Evolutionary conservation across 805 yeast genomes (phyloP), one percentile per base, ranked within the genome.

Genomic region (Candida tallmaniae): DNA sequence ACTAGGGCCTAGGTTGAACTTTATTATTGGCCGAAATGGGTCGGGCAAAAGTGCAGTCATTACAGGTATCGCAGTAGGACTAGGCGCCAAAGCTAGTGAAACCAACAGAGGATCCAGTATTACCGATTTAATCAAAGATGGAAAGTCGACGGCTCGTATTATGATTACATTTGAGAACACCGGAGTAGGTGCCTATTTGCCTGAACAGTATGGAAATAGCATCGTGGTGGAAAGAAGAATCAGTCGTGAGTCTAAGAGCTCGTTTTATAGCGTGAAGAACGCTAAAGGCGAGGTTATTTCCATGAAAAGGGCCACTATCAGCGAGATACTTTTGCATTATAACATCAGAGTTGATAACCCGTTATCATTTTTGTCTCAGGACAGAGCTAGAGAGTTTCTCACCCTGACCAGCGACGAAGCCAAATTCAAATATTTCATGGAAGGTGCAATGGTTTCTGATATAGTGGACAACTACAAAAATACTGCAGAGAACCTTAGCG

Each of bases 291-390:
- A 63, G 33, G 23, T 32, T 4, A 58, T 84, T 0, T 75, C 88
- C 2, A 67, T 63, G 11, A 83, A 80, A 48, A 81, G 78, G 39
- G 65, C 69, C 20, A 83, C 79, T 10, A 58, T 93, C 20, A 86
- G 78, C 44, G 73, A 72, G 4, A 80, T 93, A 3, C 59, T 88
- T 30, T 78, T 75, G 44, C 74, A 71, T 42, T 87, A 81, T 51
- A 78, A 82, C 29, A 80, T 90, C 27, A 80, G 85, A 5, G 81
- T 93, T 17, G 89, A 80, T 47, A 93, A 93, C 47, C 96, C 97
- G 5, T 76, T 93, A 74, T 84, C 95, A 2, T 84, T 93, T 50
- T 66, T 93, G 32, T 86, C 95, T 1, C 99, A 93, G 56, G 97
- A 93, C 47, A 84, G 81, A 40, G 97, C 99, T 2, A 76, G 95